Evolutionary conservation across 2,329 filamentous ascomycete species (phyloP).

Genomic region (Fusarium udum): DNA sequence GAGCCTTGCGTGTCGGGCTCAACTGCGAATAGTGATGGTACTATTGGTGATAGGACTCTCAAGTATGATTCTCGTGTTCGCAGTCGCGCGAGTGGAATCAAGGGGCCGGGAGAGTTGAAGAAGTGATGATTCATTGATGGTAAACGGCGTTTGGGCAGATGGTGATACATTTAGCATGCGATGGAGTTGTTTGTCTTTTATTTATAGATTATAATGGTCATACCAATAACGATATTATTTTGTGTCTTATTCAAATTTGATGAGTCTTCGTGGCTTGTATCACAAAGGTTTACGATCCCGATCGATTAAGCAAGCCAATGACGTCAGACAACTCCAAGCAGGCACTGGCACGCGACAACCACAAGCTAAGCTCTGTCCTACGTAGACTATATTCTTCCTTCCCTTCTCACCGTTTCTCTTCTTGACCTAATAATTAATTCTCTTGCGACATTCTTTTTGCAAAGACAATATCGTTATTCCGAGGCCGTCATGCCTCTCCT

Average conservation of each 20-base stretch:
- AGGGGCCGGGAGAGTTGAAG: constrained; percentile 31
- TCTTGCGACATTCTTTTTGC: background rate
- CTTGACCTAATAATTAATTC: background rate
- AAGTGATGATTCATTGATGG: constrained; percentile 15
- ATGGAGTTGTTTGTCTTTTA: background rate
- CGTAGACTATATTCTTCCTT: background rate
- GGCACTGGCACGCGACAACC: constrained; percentile 30
- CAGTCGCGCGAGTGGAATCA: constrained; percentile 26
- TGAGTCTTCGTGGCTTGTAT: background rate
- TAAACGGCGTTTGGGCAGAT: background rate
- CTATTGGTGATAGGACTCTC: constrained; percentile 27
- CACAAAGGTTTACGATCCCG: constrained; percentile 2
- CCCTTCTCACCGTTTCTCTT: background rate
- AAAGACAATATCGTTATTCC: background rate
- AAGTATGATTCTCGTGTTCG: constrained; percentile 34
- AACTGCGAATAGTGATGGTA: constrained; percentile 23
- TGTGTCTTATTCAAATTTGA: background rate
- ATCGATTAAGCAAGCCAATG: constrained; percentile 21
- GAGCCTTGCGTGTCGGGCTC: constrained; percentile 37
- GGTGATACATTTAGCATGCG: background rate
- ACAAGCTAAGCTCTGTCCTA: background rate
- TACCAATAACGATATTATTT: background rate
- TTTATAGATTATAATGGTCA: background rate
- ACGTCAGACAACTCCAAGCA: constrained; percentile 24
- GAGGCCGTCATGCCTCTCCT: constrained; percentile 33